Evolutionary conservation across 108 stramenopile species (phyloP).

Genomic region (Cyclotella atomus): DNA sequence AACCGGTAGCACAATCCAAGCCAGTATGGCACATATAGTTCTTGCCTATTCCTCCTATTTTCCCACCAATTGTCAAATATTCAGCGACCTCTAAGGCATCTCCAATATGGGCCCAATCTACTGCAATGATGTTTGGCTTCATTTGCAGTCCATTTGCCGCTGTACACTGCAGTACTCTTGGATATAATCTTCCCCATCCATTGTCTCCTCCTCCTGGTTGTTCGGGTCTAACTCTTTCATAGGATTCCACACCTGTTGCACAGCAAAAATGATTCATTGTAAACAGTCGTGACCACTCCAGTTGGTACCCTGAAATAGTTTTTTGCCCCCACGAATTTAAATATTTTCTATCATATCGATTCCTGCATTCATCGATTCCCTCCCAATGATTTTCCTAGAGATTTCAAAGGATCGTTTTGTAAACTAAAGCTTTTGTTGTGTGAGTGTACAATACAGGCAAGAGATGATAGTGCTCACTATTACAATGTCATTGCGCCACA

Average conservation of each 20-base stretch:
- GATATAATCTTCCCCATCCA: constrained; percentile 7
- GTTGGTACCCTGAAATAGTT: background rate
- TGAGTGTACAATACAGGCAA: background rate
- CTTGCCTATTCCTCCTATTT: background rate
- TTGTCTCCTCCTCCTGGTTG: background rate
- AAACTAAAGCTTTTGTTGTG: too few species aligned
- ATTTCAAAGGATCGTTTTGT: too few species aligned
- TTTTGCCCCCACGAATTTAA: background rate
- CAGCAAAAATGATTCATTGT: constrained; percentile 16
- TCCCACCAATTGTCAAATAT: background rate
- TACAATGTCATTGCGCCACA: background rate
- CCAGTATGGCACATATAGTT: background rate
- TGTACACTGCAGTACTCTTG: background rate
- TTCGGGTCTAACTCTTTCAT: background rate
- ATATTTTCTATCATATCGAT: background rate
- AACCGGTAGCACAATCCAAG: constrained; percentile 5
- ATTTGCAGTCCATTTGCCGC: constrained; percentile 1
- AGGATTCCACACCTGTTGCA: background rate
- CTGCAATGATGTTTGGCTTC: background rate
- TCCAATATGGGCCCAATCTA: constrained; percentile 9
- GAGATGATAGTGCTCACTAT: background rate
- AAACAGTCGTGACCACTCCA: constrained; percentile 6
- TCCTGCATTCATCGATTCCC: background rate
- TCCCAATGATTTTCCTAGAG: background rate
- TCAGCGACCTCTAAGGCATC: background rate